Evolutionary conservation across 768 basidiomycete genomes (phyloP), one percentile per base, ranked within the genome.

Genomic region (Rubroboletus satanas): DNA sequence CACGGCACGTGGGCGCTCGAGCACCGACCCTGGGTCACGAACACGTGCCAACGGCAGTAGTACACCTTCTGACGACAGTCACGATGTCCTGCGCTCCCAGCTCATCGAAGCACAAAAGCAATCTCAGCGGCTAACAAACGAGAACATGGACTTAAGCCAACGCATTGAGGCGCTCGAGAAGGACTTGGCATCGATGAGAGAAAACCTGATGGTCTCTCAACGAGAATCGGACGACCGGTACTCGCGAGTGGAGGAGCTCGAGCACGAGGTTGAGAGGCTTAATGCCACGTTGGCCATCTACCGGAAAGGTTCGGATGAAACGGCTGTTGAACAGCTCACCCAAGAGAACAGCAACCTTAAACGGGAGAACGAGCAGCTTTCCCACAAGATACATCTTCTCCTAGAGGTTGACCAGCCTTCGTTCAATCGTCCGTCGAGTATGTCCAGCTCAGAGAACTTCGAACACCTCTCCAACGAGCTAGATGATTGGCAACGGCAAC

Each of bases 331-430:
- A 72, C 87, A 86, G 69, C 82, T 97, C 58, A 85, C 85, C 69
- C 82, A 77, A 68, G 91, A 96, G 68, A 94, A 93, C 70, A 78
- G 82, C 17, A 79, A 75, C 32, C 83, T 94, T 55, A 85, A 87
- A 69, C 82, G 83, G 53, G 91, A 94, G 72, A 94, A 94, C 69
- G 88, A 90, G 66, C 85, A 93, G 62, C 80, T 94, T 42, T 86
- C 87, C n/a, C 90, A 91, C 69, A 93, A 93, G 79, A 93, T 96
- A 62, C 88, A 85, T 53, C 79, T 95, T 45, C 78, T 96, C 15
- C 81, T 96, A 50, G 91, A 93, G 63, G 91, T 90, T 42, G 90
- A 93, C 63, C 88, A 89, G 61, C 82, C 88, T 21, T 75, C 81
- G 4, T 91, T 86, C 64, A 83, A 83, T 31, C 81, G 81, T 32